A percentile compares a stretch with the other conserved stretches of the same genome.
Conservation (phyloP, 2,329 filamentous ascomycete genomes). For the Dothistroma pini region DNA sequence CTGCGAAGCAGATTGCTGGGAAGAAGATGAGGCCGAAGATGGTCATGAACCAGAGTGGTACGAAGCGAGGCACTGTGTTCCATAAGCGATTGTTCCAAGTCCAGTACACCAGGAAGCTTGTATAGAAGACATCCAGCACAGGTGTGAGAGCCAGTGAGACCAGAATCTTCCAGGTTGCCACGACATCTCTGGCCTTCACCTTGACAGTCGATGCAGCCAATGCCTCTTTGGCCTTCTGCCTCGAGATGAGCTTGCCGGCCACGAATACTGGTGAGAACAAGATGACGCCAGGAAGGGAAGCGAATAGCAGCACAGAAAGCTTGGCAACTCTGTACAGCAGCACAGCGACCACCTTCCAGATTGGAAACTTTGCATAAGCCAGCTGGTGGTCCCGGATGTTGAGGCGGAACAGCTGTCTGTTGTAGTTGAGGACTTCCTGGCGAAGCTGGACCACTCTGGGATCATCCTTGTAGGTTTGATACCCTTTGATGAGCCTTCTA, state of each 20-base stretch:
- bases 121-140: slow-evolving; percentile 78
- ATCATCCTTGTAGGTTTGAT: slow-evolving; percentile 88
- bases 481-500: slow-evolving; percentile 82
- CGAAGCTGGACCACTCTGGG: slow-evolving; percentile 74
- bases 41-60: slow-evolving; percentile 75
- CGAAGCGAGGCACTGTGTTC: slow-evolving; percentile 74
- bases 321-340: slow-evolving; percentile 78
- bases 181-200: slow-evolving; percentile 81
- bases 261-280: slow-evolving; percentile 89
- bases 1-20: slow-evolving; percentile 84
- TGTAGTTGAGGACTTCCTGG: slow-evolving; percentile 76
- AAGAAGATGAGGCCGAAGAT: slow-evolving; percentile 74
- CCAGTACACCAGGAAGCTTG: slow-evolving; percentile 68
- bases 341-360: slow-evolving; percentile 68
- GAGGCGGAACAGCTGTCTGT: slow-evolving; percentile 77
- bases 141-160: slow-evolving; percentile 83
- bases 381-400: slow-evolving; percentile 93
- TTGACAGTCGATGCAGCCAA: slow-evolving; percentile 85
- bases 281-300: slow-evolving; percentile 78
- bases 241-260: slow-evolving; percentile 75
- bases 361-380: slow-evolving; percentile 80
- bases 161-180: slow-evolving; percentile 90
- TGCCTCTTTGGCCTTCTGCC: slow-evolving; percentile 76
- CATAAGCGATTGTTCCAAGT: slow-evolving; percentile 77
- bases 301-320: slow-evolving; percentile 69